Base-by-base conservation (phyloP, 768 basidiomycete genomes). In the Coprinellus aureogranulatus region DNA sequence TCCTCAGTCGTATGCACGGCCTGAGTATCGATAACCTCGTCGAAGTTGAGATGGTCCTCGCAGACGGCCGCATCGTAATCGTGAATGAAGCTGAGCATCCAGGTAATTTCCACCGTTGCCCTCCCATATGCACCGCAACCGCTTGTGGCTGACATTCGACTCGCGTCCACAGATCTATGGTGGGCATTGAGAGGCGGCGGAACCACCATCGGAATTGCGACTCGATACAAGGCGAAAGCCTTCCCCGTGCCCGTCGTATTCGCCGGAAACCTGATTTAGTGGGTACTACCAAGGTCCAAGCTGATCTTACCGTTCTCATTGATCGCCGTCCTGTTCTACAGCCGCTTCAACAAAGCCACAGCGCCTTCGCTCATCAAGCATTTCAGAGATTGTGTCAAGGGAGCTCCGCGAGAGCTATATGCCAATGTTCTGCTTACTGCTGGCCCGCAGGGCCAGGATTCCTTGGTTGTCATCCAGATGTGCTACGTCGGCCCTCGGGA, bases 221-320 rank as follows among this genome's bases (percentile, higher is more conserved):
- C 90, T 14, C 84, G 93, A n/a, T 95, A 93, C 73, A 90, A 91
- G 65, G 90, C 88, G 6, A 88, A 83, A 66, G 94, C 94, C 22
- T 95, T 81, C 71, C 93, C 93, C 1, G 84, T 96, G 10, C 92
- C 93, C 9, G 86, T 92, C 6, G 92, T 94, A 2, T 95, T 92
- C 64, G 92, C 94, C 10, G 94, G 94, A 2, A 96, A 94, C 67
- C 77, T 96, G 42, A 87, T 97, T 61, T 96, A 93, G 93, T 93
- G 64, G 65, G 90, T 78, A 22, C 25, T 37, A 4, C 31, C 25
- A 12, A 3, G 16, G 5, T 49, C 28, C 54, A 22, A 28, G 11
- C 20, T 53, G 53, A 42, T 55, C 31, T 58, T 39, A 22, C n/a
- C 55, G 37, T 6, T 27, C 26, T 53, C 44, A 44, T 61, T 42